Evolutionary conservation across 768 basidiomycete genomes (phyloP), one percentile per base, ranked within the genome.

Genomic region (Ramaria sp.): DNA sequence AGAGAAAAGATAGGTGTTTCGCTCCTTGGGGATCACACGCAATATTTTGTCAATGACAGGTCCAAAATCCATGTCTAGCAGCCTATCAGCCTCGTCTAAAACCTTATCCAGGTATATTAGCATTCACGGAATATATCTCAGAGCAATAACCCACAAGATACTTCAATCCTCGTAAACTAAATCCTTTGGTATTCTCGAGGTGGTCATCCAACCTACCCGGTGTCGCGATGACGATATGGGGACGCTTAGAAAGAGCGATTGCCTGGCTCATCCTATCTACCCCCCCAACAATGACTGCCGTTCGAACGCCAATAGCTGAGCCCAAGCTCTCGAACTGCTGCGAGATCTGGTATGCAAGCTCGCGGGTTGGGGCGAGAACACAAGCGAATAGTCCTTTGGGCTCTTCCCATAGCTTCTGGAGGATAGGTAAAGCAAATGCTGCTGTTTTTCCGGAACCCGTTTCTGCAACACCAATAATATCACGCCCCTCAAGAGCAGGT

Each of bases 391-490:
- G 77, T 20, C 91, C 88, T 63, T 85, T 85, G 44, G 96, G 96
- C 28, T 94, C 88, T 48, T 93, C 88, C 93, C 93, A 98, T 67
- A 98, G 70, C 61, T 90, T 90, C 68, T 99, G 96, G 34, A 99
- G 71, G 56, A 99, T 95, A 1, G 96, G 96, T 5, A 98, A 71
- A 24, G 90, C 92, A 69, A 98, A 98, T 20, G 96, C 94, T 15
- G 93, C 95, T 0, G 96, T 98, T 73, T 99, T 98, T 61, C 95
- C 96, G 12, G 89, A 92, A 28, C 96, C 96, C 9, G 96, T 99
- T 60, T 90, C 84, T 30, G 96, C 96, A n/a, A 99, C 86, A 18
- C 96, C 96, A 56, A 99, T 98, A 60, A 99, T 89, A 71, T 99
- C 96, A 63, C 85, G 81, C 0, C 93, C 94, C 66, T 88, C 75